Percentiles rank a stretch among this genome's conserved stretches.
Conservation (phyloP, 148 eudicot species). For the Vaccinium darrowii region DNA sequence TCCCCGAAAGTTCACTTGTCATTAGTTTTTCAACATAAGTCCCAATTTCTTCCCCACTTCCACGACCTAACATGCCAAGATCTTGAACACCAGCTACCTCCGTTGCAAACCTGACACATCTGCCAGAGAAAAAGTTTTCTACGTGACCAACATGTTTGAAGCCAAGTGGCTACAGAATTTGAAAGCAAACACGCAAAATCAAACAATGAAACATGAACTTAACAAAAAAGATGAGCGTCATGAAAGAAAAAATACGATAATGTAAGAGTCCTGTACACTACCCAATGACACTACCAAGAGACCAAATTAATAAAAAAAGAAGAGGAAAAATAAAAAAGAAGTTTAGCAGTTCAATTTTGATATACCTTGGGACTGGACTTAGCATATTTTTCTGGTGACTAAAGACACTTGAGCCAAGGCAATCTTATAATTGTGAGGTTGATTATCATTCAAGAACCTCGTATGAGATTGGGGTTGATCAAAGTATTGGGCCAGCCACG, state of each 20-base stretch:
- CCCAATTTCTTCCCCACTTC: conserved; percentile 99
- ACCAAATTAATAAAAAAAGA: not conserved
- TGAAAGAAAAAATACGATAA: not conserved
- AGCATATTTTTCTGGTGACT: not conserved
- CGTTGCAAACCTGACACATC: conserved; percentile 95
- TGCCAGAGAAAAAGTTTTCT: conserved; percentile 25
- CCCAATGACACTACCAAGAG: not conserved
- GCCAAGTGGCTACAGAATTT: not conserved
- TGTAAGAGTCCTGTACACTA: not conserved
- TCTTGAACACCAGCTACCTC: conserved; percentile 96
- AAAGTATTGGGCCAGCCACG: not conserved
- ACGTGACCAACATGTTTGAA: not conserved
- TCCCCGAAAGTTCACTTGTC: conserved; percentile 99
- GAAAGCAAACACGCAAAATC: not conserved
- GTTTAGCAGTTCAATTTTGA: not conserved
- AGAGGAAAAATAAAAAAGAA: not conserved
- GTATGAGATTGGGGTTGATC: not conserved
- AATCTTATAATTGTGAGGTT: not conserved
- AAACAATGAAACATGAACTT: not conserved
- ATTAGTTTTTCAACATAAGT: conserved; percentile 93
- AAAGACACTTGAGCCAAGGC: not conserved
- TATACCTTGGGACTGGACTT: not conserved
- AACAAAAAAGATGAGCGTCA: not conserved
- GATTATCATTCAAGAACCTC: not conserved
- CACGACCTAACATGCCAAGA: conserved; percentile 99